Evolutionary conservation across 1,139 yeast genomes (phyloP), one percentile per base, ranked within the genome.

Genomic region (Insectozyma bohioensis): DNA sequence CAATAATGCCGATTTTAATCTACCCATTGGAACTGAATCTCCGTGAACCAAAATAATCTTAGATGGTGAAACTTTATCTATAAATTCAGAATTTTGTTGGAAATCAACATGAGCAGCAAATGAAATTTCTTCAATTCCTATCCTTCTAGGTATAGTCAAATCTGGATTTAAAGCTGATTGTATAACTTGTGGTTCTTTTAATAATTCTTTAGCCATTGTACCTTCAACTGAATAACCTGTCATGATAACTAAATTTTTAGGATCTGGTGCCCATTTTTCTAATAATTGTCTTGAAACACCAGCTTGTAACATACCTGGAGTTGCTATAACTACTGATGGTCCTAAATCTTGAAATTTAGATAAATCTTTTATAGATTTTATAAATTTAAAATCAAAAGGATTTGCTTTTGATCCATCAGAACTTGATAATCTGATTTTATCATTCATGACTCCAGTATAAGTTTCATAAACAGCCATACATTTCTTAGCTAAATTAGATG

Each of bases 181-280:
- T 35, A 92, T 87, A 12, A 88, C 85, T 17, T 80, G 77, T 1
- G 99, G 98, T 48, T 90, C 97, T 28, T 87, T 78, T 45, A 94
- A 66, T 28, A 92, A 67, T 38, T 77, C 86, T 52, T 92, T 92
- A 1, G 98, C 99, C 88, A 92, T 79, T 1, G 98, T 92, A 15
- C 99, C 98, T 55, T 92, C 99, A 4, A 92, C 96, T 2, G 97
- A 90, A 57, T 92, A 92, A 63, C 99, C 99, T 0, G 99, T 94
- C 56, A 92, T 63, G 21, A 92, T 76, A 18, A 88, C 80, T 2
- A 95, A 71, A 49, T 92, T 92, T 50, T 87, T 84, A 3, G 95
- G 85, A 51, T 92, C 98, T 0, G 98, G 98, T 1, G 95, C 92
- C 99, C 99, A 92, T 54, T 84, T 78, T 53, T 92, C 99, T 24